Base-by-base conservation (phyloP, 306 rosid species). In the Myrica gale region DNA sequence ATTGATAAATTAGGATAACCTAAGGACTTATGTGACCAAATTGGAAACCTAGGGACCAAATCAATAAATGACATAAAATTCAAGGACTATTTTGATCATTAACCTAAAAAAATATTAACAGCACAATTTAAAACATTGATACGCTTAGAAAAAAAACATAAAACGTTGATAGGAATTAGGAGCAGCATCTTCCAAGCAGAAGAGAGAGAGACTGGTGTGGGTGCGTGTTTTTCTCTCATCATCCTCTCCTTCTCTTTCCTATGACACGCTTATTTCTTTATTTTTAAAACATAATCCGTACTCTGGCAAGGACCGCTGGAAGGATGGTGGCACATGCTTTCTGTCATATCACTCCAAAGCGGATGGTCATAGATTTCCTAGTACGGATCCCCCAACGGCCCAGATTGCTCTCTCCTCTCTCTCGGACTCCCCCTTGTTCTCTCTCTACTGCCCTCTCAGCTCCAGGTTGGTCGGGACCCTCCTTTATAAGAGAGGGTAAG, bases 271-370 rank as follows among this genome's bases (percentile, higher is more conserved):
- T 71, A 66, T 80, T 46, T 70, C 1, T 11, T 67, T 17, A 7
- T 71, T 76, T 63, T 55, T 42, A 65, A 71, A 69, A 76, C 71
- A 75, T 56, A 76, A 83, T 82, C 91, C 94, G 98, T 92, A 92
- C 94, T 83, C 79, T 79, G 96, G 89, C 94, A 92, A 85, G 71
- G 92, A 89, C 96, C 91, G 79, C 89, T 89, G 90, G 26, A 85
- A 82, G 94, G 88, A 86, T 90, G 94, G 98, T 87, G 88, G 90
- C 98, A 89, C 97, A 92, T 92, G 94, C 92, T 77, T 84, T 69
- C 86, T 89, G 94, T 92, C 98, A 90, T 81, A 90, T 92, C 98
- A 82, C 6, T 68, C 0, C n/a, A 0, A 69, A 74, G 72, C 63
- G 20, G 10, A 86, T 86, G 86, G 80, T 74, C 11, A 0, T 1